Base-by-base conservation (phyloP, 352 stramenopile species). In the Phytophthora megakarya region DNA sequence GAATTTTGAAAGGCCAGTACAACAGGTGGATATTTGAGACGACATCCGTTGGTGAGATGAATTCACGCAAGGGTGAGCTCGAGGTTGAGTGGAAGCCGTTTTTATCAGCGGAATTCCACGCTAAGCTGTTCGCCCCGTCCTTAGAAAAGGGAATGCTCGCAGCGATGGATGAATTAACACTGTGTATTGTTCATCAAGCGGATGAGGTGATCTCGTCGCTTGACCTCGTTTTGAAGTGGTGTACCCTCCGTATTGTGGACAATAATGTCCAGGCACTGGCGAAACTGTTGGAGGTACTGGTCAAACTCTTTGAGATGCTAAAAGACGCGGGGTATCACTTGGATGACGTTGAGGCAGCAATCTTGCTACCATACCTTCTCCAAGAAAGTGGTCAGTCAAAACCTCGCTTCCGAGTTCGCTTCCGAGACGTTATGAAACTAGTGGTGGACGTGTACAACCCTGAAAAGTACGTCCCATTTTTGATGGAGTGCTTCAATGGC, bases 11-110 rank as follows among this genome's bases (percentile, higher is more conserved):
- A 51, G 82, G 77, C 3, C 84, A 90, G 39, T 84, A 74, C 63
- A 95, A 91, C 68, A 90, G 88, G 61, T 96, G 88, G 88, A 75
- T 95, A 47, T 93, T 96, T 45, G 86, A 96, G 25, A 51, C 80
- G 7, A 89, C 81, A 15, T 90, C 84, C 0, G 52, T 75, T 9
- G 84, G 65, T 52, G 86, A 96, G 44, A 89, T 93, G 66, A 81
- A 67, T 37, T 54, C 52, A 5, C 80, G 88, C 19, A 93, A 93
- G 70, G 63, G 58, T 32, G 86, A 96, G 59, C 70, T 96, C 3
- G 81, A 96, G 39, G 65, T 61, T 1, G 88, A 96, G 52, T 96
- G 88, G 88, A 78, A 84, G 10, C 76, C 81, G 1, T 95, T 80
- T 52, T 51, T 95, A 22, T 81, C 79, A 3, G 54, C 75, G 0